These are phyloP conservation scores for Eucalyptus polyanthemos DNA, from an alignment of 345 rosid genomes.

Conservation along the genomic window DNA sequence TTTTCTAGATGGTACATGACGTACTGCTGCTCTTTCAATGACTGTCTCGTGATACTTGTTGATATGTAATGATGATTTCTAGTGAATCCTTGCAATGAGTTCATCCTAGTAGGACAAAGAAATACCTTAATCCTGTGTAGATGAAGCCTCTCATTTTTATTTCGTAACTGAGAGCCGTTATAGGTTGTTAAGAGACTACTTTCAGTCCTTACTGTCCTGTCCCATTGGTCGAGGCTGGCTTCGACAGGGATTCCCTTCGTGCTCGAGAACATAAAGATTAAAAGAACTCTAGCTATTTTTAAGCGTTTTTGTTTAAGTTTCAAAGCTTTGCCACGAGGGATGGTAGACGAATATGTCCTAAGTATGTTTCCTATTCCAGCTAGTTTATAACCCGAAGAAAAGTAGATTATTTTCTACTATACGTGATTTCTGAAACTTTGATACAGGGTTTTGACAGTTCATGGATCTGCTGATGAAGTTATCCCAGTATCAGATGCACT, in stretches of 20 bases:
- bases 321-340: background rate
- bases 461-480: constrained; percentile 46
- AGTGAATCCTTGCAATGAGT: background rate
- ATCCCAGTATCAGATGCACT: constrained; percentile 53
- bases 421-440: background rate
- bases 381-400: background rate
- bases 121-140: background rate
- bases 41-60: background rate
- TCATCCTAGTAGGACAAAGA: background rate
- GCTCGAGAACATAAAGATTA: too few relatives aligned
- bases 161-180: background rate
- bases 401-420: background rate
- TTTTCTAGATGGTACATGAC: background rate
- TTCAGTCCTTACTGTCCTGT: background rate
- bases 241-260: too few relatives aligned
- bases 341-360: background rate
- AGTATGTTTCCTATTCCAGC: background rate
- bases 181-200: background rate
- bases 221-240: too few relatives aligned
- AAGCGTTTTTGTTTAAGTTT: too few relatives aligned
- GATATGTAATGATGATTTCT: background rate
- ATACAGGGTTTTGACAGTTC: constrained; percentile 71
- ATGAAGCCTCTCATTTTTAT: background rate
- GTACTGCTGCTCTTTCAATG: background rate
- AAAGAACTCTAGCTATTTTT: background rate